Evolutionary conservation across 2,329 filamentous ascomycete species (phyloP), one percentile per base, ranked within the genome.

Genomic region (Malbranchea zuffiana): DNA sequence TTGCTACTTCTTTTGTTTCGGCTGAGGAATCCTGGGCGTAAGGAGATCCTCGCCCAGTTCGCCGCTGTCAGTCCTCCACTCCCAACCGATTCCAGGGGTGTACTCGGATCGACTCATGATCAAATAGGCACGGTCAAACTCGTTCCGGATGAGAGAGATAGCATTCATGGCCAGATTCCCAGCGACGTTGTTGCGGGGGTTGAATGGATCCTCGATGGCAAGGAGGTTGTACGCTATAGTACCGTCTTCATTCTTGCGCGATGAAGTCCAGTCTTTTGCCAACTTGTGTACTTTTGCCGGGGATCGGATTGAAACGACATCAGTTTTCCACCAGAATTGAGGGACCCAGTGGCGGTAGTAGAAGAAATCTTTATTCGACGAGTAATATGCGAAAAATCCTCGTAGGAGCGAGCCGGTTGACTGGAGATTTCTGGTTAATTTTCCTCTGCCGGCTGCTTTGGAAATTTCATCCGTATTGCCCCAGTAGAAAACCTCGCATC

Each of bases 181-280:
- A 3, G 82, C 87, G 21, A 94, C 81, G 49, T 94, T 95, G 59
- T 94, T 85, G 26, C 85, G 78, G 2, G 78, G 61, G 62, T 94
- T 85, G 51, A 94, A 94, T 0, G 87, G 87, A 55, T 94, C 87
- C 54, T 94, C 87, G 42, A 95, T 87, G 20, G 84, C 83, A 47
- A 94, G 82, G 3, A 94, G 70, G 55, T 85, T 93, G 8, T 85
- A 75, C 51, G 86, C 75, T 2, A 82, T 74, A 10, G 88, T 71
- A 51, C 86, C 82, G 48, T 80, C 82, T 5, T 78, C 72, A 17
- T 75, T 60, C 5, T 76, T 51, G 53, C 78, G 82, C 4, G 84
- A 83, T n/a, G 79, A 78, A 0, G 80, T 82, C 87, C 87, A 95
- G 1, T 80, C 82, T 53, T 94, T 94, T 11, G 75, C 69, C 39